phyloP scores from a whole-genome alignment of 768 basidiomycete genomes.

The Pulveroboletus sp. region DNA sequence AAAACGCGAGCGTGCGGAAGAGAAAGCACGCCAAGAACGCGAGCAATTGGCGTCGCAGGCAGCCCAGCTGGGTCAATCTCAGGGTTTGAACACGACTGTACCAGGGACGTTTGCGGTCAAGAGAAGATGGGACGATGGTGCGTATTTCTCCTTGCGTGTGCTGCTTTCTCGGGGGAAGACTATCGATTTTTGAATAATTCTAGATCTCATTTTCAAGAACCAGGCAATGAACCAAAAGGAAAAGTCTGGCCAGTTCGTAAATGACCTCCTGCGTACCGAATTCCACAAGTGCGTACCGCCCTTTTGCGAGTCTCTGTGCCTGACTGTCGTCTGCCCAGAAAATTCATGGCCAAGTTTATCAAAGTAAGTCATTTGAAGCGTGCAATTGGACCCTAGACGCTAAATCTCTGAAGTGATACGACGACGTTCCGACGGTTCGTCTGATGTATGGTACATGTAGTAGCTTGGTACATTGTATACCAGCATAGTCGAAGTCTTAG shows the following conservation, averaged over 20 bases:
- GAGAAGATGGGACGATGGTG: slow-evolving; percentile 93
- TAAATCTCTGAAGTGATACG: slow-evolving; percentile 6
- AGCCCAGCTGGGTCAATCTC: slow-evolving; percentile 69
- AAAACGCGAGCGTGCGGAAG: slow-evolving; percentile 91
- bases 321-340: slow-evolving; percentile 41
- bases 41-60: slow-evolving; percentile 62
- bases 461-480: not conserved
- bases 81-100: slow-evolving; percentile 66
- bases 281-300: slow-evolving; percentile 74
- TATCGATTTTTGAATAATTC: not conserved
- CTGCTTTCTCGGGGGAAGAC: not conserved
- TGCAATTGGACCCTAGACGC: no score
- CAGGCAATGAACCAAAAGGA: slow-evolving; percentile 73
- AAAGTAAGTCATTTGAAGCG: slow-evolving; percentile 44
- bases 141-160: slow-evolving; percentile 20
- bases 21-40: slow-evolving; percentile 76
- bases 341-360: slow-evolving; percentile 91
- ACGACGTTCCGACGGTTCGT: not conserved
- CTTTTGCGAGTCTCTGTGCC: slow-evolving; percentile 1
- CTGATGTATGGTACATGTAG: not conserved
- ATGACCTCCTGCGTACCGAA: slow-evolving; percentile 89
- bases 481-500: no score
- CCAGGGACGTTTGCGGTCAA: slow-evolving; percentile 89
- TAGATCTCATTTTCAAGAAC: slow-evolving; percentile 98
- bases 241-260: slow-evolving; percentile 81